Base-by-base conservation (phyloP, 2,329 filamentous ascomycete genomes). In the Colletotrichum siamense region DNA sequence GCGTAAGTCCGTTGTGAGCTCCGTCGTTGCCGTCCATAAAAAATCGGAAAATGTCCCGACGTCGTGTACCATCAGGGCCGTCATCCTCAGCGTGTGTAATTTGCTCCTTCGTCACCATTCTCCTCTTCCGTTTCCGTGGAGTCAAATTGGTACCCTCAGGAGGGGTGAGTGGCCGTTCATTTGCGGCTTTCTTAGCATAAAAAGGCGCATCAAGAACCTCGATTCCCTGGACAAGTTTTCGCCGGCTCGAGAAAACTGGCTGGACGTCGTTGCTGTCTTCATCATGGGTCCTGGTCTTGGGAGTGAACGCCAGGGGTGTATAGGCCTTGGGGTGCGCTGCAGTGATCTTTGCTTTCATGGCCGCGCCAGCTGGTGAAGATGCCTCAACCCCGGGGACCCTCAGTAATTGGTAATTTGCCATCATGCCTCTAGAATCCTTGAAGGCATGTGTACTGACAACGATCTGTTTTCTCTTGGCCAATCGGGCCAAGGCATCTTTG, bases 131-230 rank as follows among this genome's bases (percentile, higher is more conserved):
- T 26, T 73, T 77, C 13, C 69, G 74, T 10, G 76, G 68, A 10
- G 68, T 69, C 34, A 69, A 59, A 13, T 32, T 52, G 9, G 18
- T 44, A 3, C 61, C 69, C 57, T 77, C 76, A 28, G 39, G 64
- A 13, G 73, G 59, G 6, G 55, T 69, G 10, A 28, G 36, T 9
- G 75, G 72, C 18, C 75, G 65, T 24, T 66, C 75, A 61, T 69
- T 77, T 39, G 55, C 77, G 16, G 79, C 74, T 77, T 78, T 82
- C 73, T 73, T 82, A 24, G 78, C 82, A 80, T 91, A 91, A 32
- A 90, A 87, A 4, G 89, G 89, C 3, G 89, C 89, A 68, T 86
- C 85, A 32, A 91, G 80, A n/a, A 87, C 84, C 44, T 89, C 88
- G 22, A 91, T 85, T 66, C 88, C 87, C 12, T 85, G 80, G 5